Evolutionary conservation across 768 basidiomycete genomes (phyloP), one percentile per base, ranked within the genome.

Genomic region (Serendipita vermifera): DNA sequence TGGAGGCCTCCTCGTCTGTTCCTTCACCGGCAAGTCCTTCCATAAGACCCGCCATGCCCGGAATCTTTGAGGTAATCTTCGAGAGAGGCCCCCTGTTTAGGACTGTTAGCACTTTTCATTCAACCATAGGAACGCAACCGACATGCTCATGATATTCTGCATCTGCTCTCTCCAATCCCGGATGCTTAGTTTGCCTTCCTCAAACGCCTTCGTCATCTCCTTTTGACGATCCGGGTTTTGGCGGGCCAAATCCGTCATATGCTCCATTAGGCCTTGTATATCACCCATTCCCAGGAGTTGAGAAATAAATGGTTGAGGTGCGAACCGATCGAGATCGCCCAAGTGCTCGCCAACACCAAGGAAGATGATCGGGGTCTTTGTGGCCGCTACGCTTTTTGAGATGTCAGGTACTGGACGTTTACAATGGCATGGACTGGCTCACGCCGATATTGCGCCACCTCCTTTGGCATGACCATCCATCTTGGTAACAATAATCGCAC

Each of bases 381-480:
- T 99, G 2, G 85, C 94, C n/a, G 96, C 96, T 41, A 99, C 96
- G 60, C 93, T 96, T 65, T 41, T 31, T 33, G 54, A 58, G 26
- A 31, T 14, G 27, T 3, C 20, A 31, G n/a, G 13, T 13, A 26
- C 14, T 48, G n/a, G n/a, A n/a, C n/a, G n/a, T 15, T 33, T 31
- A 3, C 24, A 22, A 33, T 51, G 17, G 36, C 5, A 14, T 15
- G 9, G 40, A 43, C n/a, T 3, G 20, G 76, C 91, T 58, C 71
- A 97, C 94, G 94, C 94, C 40, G 96, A 99, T 59, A 99, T 98
- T 29, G 96, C 96, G 22, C 96, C 96, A 68, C 96, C 96, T 56
- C 96, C 96, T 67, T 96, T 98, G 1, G 96, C 96, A 64, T 99
- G 96, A 3, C 96, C 96, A 63, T 99, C 96, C 83, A 99, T 90